Evolutionary conservation across 2,329 filamentous ascomycete genomes (phyloP).

Genomic region (Fusarium equiseti): DNA sequence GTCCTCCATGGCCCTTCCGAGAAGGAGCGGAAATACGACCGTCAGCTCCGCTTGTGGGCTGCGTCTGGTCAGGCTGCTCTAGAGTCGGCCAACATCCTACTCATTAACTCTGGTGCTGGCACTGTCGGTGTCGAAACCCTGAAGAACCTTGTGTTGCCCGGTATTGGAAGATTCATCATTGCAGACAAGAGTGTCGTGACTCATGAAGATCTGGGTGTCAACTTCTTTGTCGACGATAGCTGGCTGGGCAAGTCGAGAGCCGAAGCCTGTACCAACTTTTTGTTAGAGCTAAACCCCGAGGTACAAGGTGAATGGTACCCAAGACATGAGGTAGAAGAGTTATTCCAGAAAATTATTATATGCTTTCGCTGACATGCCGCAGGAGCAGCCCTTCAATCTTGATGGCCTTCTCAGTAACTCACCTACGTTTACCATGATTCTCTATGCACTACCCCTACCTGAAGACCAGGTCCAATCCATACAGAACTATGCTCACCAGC

Average conservation of each 20-base stretch:
- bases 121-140: constrained; percentile 90
- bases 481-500: constrained; percentile 61
- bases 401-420: constrained; percentile 57
- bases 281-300: constrained; percentile 93
- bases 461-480: constrained; percentile 59
- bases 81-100: constrained; percentile 89
- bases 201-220: constrained; percentile 89
- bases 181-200: constrained; percentile 82
- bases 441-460: constrained; percentile 65
- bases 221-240: constrained; percentile 92
- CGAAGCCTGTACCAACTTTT: constrained; percentile 78
- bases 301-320: constrained; percentile 81
- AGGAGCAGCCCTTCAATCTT: constrained; percentile 53
- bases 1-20: constrained; percentile 66
- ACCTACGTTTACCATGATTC: constrained; percentile 63
- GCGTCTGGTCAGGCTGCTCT: constrained; percentile 90
- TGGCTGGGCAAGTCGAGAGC: constrained; percentile 83
- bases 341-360: neutral
- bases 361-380: constrained; percentile 12
- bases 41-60: constrained; percentile 95
- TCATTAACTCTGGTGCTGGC: constrained; percentile 89
- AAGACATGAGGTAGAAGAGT: constrained; percentile 52
- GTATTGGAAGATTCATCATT: constrained; percentile 92
- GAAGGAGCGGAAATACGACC: constrained; percentile 86
- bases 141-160: constrained; percentile 96